A percentile compares a stretch with the other conserved stretches of the same genome.
Evolutionary conservation across 352 stramenopile genomes (phyloP).

Genomic region (Phytophthora aleatoria): DNA sequence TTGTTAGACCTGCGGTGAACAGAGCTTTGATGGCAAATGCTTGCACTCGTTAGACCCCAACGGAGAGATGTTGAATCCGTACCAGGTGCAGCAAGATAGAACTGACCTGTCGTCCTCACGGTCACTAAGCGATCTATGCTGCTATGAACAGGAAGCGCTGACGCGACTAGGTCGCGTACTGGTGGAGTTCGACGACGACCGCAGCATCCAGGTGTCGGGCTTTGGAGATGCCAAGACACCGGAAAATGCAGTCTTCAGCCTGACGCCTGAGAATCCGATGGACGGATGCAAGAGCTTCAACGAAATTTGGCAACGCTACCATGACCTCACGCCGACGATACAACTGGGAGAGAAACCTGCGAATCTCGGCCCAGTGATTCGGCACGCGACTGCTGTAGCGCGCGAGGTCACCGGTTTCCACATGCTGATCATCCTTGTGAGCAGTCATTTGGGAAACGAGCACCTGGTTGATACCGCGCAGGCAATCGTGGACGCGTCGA

Average conservation of each 20-base stretch:
- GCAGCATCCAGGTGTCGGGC: too few relatives aligned
- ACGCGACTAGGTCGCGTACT: too few relatives aligned
- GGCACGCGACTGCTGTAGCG: constrained; percentile 16
- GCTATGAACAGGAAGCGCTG: too few relatives aligned
- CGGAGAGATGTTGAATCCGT: constrained; percentile 53
- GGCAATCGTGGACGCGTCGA: constrained; percentile 72
- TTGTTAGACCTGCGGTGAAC: constrained; percentile 39
- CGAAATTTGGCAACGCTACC: too few relatives aligned
- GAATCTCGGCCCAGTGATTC: too few relatives aligned
- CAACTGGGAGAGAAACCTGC: too few relatives aligned
- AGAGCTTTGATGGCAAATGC: constrained; percentile 58
- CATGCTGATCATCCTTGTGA: constrained; percentile 77
- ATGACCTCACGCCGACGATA: too few relatives aligned
- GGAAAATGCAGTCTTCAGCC: too few relatives aligned
- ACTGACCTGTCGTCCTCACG: neutral
- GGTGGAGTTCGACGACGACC: too few relatives aligned
- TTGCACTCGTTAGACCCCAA: constrained; percentile 66
- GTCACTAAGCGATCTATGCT: constrained; percentile 1
- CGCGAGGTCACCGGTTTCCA: constrained; percentile 61
- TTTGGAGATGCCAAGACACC: too few relatives aligned
- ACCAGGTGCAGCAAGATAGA: constrained; percentile 43
- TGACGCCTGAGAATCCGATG: too few relatives aligned
- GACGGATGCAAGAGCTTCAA: too few relatives aligned
- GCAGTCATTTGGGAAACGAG: constrained; percentile 60
- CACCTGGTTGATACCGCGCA: constrained; percentile 54